Conservation (phyloP, 352 stramenopile species). For the Aphanomyces euteiches region DNA sequence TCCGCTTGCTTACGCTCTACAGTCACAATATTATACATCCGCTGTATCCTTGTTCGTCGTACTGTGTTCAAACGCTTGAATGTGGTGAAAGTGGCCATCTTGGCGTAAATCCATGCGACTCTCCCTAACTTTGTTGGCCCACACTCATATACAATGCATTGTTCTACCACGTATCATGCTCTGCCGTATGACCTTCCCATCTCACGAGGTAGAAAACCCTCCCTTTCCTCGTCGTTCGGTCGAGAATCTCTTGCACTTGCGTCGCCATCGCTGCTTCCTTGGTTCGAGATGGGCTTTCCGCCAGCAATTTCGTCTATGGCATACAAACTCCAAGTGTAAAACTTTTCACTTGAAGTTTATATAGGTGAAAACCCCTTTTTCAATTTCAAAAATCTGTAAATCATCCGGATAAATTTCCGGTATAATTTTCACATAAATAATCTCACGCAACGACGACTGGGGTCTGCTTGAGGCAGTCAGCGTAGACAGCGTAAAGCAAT, state of each 20-base stretch:
- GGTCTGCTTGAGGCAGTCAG: neutral
- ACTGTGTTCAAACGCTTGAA: conserved; percentile 70
- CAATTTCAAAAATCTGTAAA: neutral
- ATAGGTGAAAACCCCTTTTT: neutral
- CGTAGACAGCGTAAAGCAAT: neutral
- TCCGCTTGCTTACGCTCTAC: neutral
- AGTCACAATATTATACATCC: neutral
- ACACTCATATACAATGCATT: too few species aligned
- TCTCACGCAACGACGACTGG: neutral
- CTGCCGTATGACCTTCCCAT: conserved; percentile 71
- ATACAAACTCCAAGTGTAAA: conserved; percentile 13
- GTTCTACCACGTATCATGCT: conserved; percentile 72
- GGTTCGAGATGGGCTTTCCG: neutral
- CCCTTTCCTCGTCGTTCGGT: conserved; percentile 72
- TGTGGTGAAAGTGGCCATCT: conserved; percentile 66
- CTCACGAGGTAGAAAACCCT: conserved; percentile 82
- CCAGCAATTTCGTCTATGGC: neutral
- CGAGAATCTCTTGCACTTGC: conserved; percentile 35
- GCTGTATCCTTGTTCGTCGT: conserved; percentile 19
- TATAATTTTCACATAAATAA: conserved; percentile 4
- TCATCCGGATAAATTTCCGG: neutral
- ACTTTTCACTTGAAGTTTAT: neutral
- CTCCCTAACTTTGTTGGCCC: conserved; percentile 44
- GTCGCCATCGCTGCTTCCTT: conserved; percentile 8
- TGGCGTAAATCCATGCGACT: conserved; percentile 75